Percentiles rank a stretch among this genome's conserved stretches.
Evolutionary conservation across 495 filamentous ascomycete genomes (phyloP).

Genomic region (Penicillium longicatenatum): DNA sequence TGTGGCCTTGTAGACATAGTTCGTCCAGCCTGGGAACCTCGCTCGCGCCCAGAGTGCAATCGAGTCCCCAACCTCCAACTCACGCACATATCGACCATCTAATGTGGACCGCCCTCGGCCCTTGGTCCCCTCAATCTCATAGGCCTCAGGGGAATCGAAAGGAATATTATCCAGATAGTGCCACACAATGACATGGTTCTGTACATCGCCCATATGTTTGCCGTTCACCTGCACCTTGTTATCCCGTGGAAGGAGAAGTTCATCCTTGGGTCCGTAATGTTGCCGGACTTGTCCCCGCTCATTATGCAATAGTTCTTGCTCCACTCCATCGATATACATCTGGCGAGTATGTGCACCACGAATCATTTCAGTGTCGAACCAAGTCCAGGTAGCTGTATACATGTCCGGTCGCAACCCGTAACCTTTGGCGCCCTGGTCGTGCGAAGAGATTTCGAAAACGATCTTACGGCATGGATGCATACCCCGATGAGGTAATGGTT

Average conservation of each 20-base stretch:
- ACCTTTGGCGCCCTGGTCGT: constrained; percentile 62
- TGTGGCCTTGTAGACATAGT: constrained; percentile 55
- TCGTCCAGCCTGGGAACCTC: constrained; percentile 63
- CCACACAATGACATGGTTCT: constrained; percentile 58
- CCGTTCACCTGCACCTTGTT: constrained; percentile 58
- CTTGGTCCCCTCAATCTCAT: constrained; percentile 32
- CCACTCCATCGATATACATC: constrained; percentile 22
- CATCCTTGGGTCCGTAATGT: constrained; percentile 31
- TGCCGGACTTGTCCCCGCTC: constrained; percentile 21
- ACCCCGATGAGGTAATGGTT: constrained; percentile 39
- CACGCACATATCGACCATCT: constrained; percentile 57
- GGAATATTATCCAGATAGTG: constrained; percentile 49
- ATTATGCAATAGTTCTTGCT: constrained; percentile 20
- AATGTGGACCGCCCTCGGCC: constrained; percentile 58
- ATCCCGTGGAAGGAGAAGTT: constrained; percentile 40
- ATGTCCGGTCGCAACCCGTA: constrained; percentile 34
- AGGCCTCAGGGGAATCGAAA: constrained; percentile 48
- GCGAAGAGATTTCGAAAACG: constrained; percentile 63
- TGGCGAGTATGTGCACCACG: constrained; percentile 25
- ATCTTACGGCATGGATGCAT: constrained; percentile 52
- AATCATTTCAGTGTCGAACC: constrained; percentile 65
- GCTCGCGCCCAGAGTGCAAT: constrained; percentile 66
- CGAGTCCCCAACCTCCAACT: constrained; percentile 62
- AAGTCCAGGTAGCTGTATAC: constrained; percentile 64
- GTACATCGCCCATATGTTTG: constrained; percentile 29